phyloP scores from a whole-genome alignment of 306 rosid species.

The Ochetophila trinervis region DNA sequence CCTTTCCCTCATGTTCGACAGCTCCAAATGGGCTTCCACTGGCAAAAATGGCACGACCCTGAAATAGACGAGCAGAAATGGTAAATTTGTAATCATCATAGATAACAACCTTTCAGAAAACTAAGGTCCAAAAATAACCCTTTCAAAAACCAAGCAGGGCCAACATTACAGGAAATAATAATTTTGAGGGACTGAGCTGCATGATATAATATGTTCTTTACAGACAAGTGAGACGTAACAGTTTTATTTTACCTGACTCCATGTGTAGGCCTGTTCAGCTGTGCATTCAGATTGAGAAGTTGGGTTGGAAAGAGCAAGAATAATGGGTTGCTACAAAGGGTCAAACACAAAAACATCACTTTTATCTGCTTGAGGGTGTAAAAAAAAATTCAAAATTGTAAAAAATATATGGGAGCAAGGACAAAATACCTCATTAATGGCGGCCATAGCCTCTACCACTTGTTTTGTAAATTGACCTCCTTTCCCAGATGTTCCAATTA shows the following conservation, averaged over 20 bases:
- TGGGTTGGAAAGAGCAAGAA: conserved; percentile 60
- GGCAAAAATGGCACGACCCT: conserved; percentile 85
- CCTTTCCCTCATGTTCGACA: conserved; percentile 77
- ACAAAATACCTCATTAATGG: conserved; percentile 61
- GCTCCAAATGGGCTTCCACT: conserved; percentile 92
- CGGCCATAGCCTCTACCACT: conserved; percentile 77
- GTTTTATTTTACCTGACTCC: conserved; percentile 44
- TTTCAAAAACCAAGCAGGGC: too few relatives aligned
- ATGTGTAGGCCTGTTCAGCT: conserved; percentile 59
- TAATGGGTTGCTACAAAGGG: conserved; percentile 47
- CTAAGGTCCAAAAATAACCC: too few relatives aligned
- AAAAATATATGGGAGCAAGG: conserved; percentile 3
- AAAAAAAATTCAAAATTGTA: neutral
- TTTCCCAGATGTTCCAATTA: conserved; percentile 90
- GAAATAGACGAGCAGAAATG: conserved; percentile 11
- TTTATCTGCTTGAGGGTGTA: neutral
- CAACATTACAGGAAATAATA: too few relatives aligned
- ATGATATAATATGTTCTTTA: neutral
- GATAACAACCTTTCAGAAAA: neutral
- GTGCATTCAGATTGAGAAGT: conserved; percentile 69
- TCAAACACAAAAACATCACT: conserved; percentile 10
- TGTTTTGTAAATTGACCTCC: conserved; percentile 73
- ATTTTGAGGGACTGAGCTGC: neutral
- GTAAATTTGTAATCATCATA: neutral
- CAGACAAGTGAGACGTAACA: neutral